Conservation (phyloP, 1,284 basidiomycete genomes). For the Tylopilus orsonianus region DNA sequence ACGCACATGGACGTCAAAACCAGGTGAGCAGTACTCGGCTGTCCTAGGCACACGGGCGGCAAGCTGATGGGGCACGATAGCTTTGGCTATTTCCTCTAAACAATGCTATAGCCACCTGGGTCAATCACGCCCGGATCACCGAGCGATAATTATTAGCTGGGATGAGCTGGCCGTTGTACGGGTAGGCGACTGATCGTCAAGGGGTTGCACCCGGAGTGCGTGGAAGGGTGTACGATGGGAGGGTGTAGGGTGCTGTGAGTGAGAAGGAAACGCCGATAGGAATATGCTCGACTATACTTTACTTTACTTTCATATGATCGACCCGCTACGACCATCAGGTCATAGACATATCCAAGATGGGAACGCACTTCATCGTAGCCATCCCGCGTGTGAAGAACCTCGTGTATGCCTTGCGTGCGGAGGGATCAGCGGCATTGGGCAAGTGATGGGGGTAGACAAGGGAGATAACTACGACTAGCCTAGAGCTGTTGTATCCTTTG, state of each 20-base stretch:
- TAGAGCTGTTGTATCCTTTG: constrained; percentile 59
- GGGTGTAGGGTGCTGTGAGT: constrained; percentile 7
- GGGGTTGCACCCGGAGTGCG: background rate
- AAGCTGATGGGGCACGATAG: constrained; percentile 9
- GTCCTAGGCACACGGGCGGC: background rate
- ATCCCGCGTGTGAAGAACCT: background rate
- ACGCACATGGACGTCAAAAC: constrained; percentile 12
- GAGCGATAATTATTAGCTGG: background rate
- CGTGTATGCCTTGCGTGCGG: background rate
- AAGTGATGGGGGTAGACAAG: background rate
- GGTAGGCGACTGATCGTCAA: constrained; percentile 1
- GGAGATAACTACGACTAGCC: constrained; percentile 24
- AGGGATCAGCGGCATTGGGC: background rate
- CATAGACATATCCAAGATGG: background rate
- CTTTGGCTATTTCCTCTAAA: constrained; percentile 7
- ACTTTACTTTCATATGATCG: constrained; percentile 11
- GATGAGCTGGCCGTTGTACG: constrained; percentile 16
- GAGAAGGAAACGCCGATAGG: background rate
- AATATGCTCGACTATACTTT: too few species aligned
- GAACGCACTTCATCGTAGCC: too few species aligned
- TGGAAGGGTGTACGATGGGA: constrained; percentile 10
- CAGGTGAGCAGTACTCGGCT: constrained; percentile 14
- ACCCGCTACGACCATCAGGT: background rate
- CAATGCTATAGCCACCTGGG: background rate
- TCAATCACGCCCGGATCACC: background rate